These are phyloP conservation scores for Paxillus ammoniavirescens DNA, from an alignment of 768 basidiomycete species.

Conservation along the genomic window DNA sequence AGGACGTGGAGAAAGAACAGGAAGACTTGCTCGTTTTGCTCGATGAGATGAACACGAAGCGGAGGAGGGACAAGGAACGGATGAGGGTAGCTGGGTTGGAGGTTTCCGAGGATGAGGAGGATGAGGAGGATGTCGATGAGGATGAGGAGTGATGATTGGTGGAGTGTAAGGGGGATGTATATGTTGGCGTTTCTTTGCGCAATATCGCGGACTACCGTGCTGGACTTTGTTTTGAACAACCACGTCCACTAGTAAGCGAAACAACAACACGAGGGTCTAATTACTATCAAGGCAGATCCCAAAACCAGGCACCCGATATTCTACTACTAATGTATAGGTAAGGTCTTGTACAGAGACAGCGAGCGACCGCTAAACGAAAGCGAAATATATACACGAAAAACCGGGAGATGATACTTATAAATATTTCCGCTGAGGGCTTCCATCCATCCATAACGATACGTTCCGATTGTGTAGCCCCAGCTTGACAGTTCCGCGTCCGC, in stretches of 20 bases:
- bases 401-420: not conserved
- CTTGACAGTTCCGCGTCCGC: no score
- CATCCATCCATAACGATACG: not conserved
- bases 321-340: not conserved
- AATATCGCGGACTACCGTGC: no score
- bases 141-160: slow-evolving; percentile 5
- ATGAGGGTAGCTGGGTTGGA: slow-evolving; percentile 76
- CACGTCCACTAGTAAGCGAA: no score
- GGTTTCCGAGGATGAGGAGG: slow-evolving; percentile 91
- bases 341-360: not conserved
- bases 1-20: slow-evolving; percentile 92
- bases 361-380: not conserved
- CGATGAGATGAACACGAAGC: slow-evolving; percentile 87
- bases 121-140: slow-evolving; percentile 52
- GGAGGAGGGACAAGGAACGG: slow-evolving; percentile 76
- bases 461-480: not conserved
- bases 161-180: no score
- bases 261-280: not conserved
- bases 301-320: no score
- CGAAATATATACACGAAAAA: not conserved
- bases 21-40: slow-evolving; percentile 92
- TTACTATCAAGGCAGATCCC: not conserved
- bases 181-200: no score
- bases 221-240: no score
- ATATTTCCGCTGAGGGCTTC: not conserved